Conservation (phyloP, 2,329 filamentous ascomycete genomes). For the Fusarium coicis region DNA sequence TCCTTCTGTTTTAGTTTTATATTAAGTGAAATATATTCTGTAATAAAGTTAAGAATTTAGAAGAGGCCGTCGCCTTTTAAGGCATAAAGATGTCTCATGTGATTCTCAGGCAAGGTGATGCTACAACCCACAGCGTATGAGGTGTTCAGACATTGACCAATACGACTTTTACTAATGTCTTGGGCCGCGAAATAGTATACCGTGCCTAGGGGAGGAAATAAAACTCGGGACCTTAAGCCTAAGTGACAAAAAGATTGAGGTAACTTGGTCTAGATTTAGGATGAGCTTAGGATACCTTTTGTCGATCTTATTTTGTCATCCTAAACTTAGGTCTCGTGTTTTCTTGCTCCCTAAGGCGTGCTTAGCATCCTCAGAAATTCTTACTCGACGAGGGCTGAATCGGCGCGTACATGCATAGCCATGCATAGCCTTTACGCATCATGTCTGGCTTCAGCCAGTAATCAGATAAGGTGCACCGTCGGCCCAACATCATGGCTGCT, state of each 20-base stretch:
- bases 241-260: no score
- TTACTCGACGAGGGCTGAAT: background rate
- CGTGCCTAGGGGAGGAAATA: no score
- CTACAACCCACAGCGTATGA: background rate
- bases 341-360: no score
- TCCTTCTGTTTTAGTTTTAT: background rate
- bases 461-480: conserved; percentile 30
- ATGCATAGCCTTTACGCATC: conserved; percentile 11
- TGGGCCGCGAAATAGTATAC: background rate
- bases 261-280: no score
- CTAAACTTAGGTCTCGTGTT: no score
- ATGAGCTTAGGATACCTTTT: no score
- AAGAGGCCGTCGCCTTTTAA: no score
- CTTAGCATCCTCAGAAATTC: background rate
- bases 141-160: background rate
- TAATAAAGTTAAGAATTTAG: no score
- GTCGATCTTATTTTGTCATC: no score
- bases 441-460: conserved; percentile 1
- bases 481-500: conserved; percentile 34
- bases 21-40: no score
- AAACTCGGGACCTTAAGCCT: no score
- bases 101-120: background rate
- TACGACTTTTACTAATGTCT: background rate
- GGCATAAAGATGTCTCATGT: background rate
- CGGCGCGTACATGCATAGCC: conserved; percentile 15